Evolutionary conservation across 768 basidiomycete species (phyloP).

Genomic region (Exsudoporus frostii): DNA sequence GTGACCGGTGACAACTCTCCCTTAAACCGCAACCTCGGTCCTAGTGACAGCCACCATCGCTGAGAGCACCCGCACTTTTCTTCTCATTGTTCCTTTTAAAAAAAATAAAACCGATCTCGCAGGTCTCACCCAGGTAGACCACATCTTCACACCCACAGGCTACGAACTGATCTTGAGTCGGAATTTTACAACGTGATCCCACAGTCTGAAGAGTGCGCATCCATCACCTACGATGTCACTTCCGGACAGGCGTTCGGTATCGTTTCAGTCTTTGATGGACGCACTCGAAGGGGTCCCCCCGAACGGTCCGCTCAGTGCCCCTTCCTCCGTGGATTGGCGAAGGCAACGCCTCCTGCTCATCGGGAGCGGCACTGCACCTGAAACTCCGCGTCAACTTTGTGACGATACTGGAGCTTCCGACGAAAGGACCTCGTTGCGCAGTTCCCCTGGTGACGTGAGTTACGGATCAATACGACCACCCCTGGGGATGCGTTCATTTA

Average conservation of each 20-base stretch:
- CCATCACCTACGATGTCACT: conserved; percentile 15
- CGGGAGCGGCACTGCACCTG: conserved; percentile 27
- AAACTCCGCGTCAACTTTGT: background rate
- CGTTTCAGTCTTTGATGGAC: conserved; percentile 18
- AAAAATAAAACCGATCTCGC: background rate
- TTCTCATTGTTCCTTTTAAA: background rate
- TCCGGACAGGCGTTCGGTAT: conserved; percentile 16
- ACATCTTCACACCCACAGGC: no score
- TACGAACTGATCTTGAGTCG: background rate
- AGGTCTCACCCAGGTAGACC: background rate
- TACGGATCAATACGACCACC: conserved; percentile 56
- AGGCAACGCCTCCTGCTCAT: conserved; percentile 59
- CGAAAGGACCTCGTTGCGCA: conserved; percentile 38
- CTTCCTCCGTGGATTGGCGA: conserved; percentile 58
- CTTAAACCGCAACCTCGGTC: background rate
- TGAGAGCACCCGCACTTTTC: no score
- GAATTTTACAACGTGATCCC: background rate
- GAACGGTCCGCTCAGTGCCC: conserved; percentile 41
- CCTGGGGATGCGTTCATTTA: conserved; percentile 23
- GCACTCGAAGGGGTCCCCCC: conserved; percentile 14
- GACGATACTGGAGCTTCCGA: conserved; percentile 12
- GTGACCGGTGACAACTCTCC: background rate
- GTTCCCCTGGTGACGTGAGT: conserved; percentile 28
- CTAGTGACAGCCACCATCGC: background rate
- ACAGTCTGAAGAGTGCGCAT: background rate